Base-by-base conservation (phyloP, 495 filamentous ascomycete genomes). In the Hypoxylon crocopeplum region DNA sequence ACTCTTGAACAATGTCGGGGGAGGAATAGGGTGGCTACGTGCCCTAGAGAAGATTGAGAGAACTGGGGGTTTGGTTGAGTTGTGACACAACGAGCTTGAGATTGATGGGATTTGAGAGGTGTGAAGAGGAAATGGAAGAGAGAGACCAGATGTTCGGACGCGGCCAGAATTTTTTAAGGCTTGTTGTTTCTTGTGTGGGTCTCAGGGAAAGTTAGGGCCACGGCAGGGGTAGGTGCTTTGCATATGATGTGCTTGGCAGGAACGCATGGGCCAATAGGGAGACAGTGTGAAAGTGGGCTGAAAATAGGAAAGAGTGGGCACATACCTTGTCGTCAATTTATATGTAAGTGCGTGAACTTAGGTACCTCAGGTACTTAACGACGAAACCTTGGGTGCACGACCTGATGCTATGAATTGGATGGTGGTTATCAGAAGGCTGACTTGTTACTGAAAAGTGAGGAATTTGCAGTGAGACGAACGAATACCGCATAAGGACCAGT, bases 11-110 rank as follows among this genome's bases (percentile, higher is more conserved):
- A 77, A 73, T 66, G 71, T 70, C 77, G 77, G 80, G 81, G 80
- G 82, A 79, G 75, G 59, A 80, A 81, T 81, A 92, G 89, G 89
- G 89, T 91, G 89, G 89, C 89, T 93, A 81, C 72, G 88, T 89
- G 89, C 89, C 89, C 89, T 91, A 93, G 88, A 89, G 79, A 78
- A 78, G 68, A 62, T 70, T 79, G 68, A 67, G 50, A 67, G 66
- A 68, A 59, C 61, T 63, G 67, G 57, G 63, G 56, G 63, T 70
- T 69, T 65, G 69, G 67, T 67, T 66, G 62, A 67, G 60, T 69
- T 73, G 69, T 69, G 59, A 67, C 66, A 69, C 66, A 65, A 69
- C 66, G 63, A 68, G 64, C 70, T 77, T 74, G 67, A 66, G 72
- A 75, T 72, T 62, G 61, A 67, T 70, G 66, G 72, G 70, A 71